Base-by-base conservation (phyloP, 2,329 filamentous ascomycete species). In the Sarocladiaceae sp. region DNA sequence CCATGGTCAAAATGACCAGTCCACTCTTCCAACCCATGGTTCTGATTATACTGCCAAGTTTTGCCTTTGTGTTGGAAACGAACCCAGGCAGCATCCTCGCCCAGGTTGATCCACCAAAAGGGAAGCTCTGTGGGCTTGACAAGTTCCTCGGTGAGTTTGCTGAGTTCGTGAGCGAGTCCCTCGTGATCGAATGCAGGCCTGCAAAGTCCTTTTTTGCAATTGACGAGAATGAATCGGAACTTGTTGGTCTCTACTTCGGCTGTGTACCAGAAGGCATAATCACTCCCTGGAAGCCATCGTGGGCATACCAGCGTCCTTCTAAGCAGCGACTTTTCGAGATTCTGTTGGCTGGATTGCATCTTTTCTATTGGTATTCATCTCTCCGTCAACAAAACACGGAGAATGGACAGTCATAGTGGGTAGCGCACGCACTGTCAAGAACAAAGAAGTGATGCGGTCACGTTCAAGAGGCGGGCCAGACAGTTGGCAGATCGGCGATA, bases 191-290 rank as follows among this genome's bases (percentile, higher is more conserved):
- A 65, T 2, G 59, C 60, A 3, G 37, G 31, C 5, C 31, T 20
- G 2, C 54, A 52, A 12, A 20, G 31, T 44, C 57, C 59, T 10
- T 53, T n/a, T 2, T 36, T 5, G 12, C 40, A 52, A 18, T 65
- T 47, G 3, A 64, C 60, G 2, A 58, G 17, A 10, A 63, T 22
- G 31, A 62, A 64, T n/a, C 56, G 47, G n/a, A 52, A 55, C 20
- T 58, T 57, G 3, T n/a, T 55, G 13, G 44, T 2, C 3, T 50
- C 36, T 1, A 39, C 22, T 18, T 53, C 50, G 7, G 53, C 57
- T 26, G 53, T 59, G 44, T 65, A 65, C 63, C 62, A 65, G 35
- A 65, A 64, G 13, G 46, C 18, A 17, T 10, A 6, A 2, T 57
- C 57, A 3, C 50, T 56, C 3, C 36, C 40, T 3, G 59, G 42